These are phyloP conservation scores for Toxoplasma gondii DNA, from an alignment of 169 alveolate species.

Conservation along the genomic window DNA sequence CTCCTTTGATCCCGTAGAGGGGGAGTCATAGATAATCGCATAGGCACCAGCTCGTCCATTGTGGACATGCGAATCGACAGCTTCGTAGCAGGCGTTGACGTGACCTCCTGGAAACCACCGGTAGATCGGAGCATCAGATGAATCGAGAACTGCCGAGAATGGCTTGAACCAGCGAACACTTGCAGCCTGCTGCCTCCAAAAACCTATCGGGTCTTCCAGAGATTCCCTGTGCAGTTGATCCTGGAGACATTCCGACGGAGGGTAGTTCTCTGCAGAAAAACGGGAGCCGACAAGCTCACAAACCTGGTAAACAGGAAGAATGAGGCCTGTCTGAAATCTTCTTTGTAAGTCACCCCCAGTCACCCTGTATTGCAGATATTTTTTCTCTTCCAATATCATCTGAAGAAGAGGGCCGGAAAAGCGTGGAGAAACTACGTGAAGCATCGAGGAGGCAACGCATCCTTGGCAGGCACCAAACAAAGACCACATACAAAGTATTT, in stretches of 20 bases:
- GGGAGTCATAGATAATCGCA: constrained; percentile 89
- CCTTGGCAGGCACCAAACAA: neutral
- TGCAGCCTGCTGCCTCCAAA: neutral
- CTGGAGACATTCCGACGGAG: neutral
- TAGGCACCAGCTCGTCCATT: constrained; percentile 77
- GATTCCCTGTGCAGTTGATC: constrained; percentile 18
- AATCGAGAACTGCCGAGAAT: constrained; percentile 72
- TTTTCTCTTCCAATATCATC: neutral
- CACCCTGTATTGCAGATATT: neutral
- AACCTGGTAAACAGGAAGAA: neutral
- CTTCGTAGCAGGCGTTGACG: constrained; percentile 52
- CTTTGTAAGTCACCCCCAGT: neutral
- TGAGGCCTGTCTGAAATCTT: neutral
- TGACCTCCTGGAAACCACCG: constrained; percentile 61
- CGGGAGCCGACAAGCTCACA: neutral
- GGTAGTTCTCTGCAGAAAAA: neutral
- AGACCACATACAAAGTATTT: too few species aligned
- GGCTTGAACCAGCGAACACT: constrained; percentile 71
- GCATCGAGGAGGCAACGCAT: neutral
- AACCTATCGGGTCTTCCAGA: neutral
- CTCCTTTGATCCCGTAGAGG: constrained; percentile 79
- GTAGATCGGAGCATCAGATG: constrained; percentile 75
- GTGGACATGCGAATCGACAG: constrained; percentile 85
- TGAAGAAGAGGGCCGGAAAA: neutral
- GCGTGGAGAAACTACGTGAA: neutral